phyloP scores from a whole-genome alignment of 495 filamentous ascomycete genomes.

The Aeminium ludgeri region DNA sequence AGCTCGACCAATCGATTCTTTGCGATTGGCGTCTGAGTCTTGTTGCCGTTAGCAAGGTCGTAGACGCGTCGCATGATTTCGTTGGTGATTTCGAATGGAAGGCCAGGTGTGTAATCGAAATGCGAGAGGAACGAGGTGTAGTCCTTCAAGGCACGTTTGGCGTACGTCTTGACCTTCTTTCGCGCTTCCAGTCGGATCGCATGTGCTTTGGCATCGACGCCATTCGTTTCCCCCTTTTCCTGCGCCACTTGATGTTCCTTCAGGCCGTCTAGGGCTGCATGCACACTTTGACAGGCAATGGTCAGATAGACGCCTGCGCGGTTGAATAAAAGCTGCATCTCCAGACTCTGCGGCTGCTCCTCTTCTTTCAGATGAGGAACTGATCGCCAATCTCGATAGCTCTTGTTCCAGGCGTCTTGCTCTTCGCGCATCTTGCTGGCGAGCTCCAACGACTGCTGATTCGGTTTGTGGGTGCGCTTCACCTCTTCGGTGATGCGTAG shows the following conservation, averaged over 20 bases:
- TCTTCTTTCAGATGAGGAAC: constrained; percentile 45
- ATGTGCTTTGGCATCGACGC: constrained; percentile 22
- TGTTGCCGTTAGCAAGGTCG: constrained; percentile 28
- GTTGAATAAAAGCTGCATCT: constrained; percentile 59
- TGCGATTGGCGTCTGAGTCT: constrained; percentile 11
- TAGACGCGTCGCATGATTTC: constrained; percentile 51
- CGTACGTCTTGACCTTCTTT: constrained; percentile 49
- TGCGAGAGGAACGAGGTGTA: constrained; percentile 49
- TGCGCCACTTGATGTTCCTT: constrained; percentile 20
- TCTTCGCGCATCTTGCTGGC: constrained; percentile 28
- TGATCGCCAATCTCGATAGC: constrained; percentile 30
- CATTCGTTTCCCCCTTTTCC: constrained; percentile 18
- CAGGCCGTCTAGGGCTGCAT: constrained; percentile 32
- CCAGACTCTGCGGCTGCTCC: constrained; percentile 54
- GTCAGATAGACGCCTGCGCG: constrained; percentile 56
- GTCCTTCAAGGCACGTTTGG: constrained; percentile 56
- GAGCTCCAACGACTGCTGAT: constrained; percentile 31
- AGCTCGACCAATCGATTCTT: constrained; percentile 15
- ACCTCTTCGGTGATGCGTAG: constrained; percentile 41
- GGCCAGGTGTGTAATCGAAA: constrained; percentile 60
- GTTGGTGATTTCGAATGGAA: constrained; percentile 44
- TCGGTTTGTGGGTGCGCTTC: constrained; percentile 24
- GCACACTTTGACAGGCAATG: constrained; percentile 47
- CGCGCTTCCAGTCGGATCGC: constrained; percentile 38
- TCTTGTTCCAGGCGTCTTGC: constrained; percentile 17